Percentiles rank a stretch among this genome's conserved stretches.
phyloP scores from a whole-genome alignment of 202 grass and related monocot species.

The Setaria italica region DNA sequence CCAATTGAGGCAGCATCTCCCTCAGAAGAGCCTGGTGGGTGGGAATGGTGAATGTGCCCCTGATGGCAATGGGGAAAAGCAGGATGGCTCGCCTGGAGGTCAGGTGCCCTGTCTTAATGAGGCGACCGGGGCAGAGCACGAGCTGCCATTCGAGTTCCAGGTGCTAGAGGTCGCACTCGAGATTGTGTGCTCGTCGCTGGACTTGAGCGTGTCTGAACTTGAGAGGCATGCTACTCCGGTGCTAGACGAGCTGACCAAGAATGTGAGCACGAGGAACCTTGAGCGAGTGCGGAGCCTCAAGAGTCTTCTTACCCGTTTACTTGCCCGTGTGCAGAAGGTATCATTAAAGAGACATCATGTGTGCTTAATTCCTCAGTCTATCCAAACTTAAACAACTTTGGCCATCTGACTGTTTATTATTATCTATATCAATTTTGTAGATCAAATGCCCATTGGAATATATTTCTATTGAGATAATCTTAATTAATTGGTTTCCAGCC shows the following conservation, averaged over 20 bases:
- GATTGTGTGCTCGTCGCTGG: conserved; percentile 68
- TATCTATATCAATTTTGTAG: not conserved
- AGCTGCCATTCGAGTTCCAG: conserved; percentile 96
- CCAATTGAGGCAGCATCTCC: conserved; percentile 76
- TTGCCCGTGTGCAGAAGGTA: conserved; percentile 99
- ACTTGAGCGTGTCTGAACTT: conserved; percentile 67
- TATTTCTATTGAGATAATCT: not conserved
- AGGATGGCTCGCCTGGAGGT: conserved; percentile 41
- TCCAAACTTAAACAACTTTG: not conserved
- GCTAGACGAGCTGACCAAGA: conserved; percentile 89
- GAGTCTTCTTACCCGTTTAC: conserved; percentile 80
- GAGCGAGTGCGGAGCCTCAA: conserved; percentile 90
- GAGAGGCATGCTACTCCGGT: conserved; percentile 84
- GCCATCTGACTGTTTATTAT: not conserved
- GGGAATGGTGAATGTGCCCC: conserved; percentile 50
- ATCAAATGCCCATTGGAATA: not conserved
- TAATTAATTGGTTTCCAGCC: not conserved
- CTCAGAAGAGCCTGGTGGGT: conserved; percentile 55
- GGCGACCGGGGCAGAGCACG: conserved; percentile 63
- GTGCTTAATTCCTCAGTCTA: not conserved
- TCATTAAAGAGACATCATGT: not conserved
- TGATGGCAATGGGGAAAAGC: conserved; percentile 39
- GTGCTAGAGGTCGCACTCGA: conserved; percentile 89
- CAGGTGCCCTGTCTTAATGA: conserved; percentile 55
- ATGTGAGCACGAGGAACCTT: conserved; percentile 94